phyloP scores from a whole-genome alignment of 2,329 filamentous ascomycete species.

The Periglandula ipomoeae region DNA sequence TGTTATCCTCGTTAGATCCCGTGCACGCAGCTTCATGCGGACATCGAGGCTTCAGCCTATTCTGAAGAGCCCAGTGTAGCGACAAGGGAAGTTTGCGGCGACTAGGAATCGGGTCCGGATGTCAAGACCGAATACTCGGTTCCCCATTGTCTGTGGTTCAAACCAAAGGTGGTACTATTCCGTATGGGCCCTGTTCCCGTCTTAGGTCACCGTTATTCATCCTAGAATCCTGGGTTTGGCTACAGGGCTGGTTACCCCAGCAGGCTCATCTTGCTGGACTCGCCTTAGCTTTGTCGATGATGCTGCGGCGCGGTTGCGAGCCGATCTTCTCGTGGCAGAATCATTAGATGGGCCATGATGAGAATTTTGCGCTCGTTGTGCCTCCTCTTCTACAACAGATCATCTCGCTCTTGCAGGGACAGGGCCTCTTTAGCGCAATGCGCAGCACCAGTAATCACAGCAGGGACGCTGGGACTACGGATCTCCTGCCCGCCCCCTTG shows the following conservation, averaged over 20 bases:
- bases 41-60: neutral
- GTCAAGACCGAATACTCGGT: constrained; percentile 1
- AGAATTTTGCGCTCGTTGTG: neutral
- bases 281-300: neutral
- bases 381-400: neutral
- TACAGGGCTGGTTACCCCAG: neutral
- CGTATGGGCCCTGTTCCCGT: constrained; percentile 5
- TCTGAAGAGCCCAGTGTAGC: neutral
- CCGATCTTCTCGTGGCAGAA: neutral
- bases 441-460: too few species aligned
- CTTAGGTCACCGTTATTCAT: neutral
- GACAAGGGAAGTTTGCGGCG: neutral
- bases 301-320: neutral
- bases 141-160: constrained; percentile 3
- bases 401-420: neutral
- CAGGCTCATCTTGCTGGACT: neutral
- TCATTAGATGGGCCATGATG: neutral
- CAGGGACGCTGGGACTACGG: neutral
- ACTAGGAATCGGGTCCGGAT: constrained; percentile 2
- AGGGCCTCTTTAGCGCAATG: too few species aligned
- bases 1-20: neutral
- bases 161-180: neutral
- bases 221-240: constrained; percentile 1
- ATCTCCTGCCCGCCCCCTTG: neutral
- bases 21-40: neutral